A percentile compares a stretch with the other conserved stretches of the same genome.
These are phyloP conservation scores for Fistulinella prunicolor DNA, from an alignment of 768 basidiomycete species.

Conservation along the genomic window DNA sequence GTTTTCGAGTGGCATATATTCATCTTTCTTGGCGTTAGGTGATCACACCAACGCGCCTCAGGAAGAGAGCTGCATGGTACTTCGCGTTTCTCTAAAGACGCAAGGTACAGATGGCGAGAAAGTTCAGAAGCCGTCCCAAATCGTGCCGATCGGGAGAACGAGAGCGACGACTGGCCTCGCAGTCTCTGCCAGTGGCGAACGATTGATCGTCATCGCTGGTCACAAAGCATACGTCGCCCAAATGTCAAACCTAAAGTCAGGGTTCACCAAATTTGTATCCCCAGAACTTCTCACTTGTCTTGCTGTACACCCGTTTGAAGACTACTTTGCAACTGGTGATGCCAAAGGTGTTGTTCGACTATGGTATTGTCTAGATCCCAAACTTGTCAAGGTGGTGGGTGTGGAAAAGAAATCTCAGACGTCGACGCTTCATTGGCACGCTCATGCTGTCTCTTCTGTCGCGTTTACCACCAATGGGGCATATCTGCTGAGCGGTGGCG, in stretches of 20 bases:
- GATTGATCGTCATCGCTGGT: constrained; percentile 72
- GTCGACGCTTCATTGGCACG: constrained; percentile 92
- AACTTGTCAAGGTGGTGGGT: constrained; percentile 48
- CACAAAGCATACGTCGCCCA: constrained; percentile 76
- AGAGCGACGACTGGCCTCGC: constrained; percentile 60
- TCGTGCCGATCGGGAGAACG: constrained; percentile 64
- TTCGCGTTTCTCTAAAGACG: constrained; percentile 59
- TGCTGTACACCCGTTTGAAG: constrained; percentile 83
- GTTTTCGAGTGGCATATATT: not conserved
- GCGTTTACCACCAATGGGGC: constrained; percentile 89
- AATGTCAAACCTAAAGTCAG: constrained; percentile 52
- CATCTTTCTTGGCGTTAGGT: constrained; percentile 13
- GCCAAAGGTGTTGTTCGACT: constrained; percentile 77
- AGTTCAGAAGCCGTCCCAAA: constrained; percentile 45
- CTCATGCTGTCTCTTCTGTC: constrained; percentile 85
- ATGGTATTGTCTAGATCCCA: constrained; percentile 88
- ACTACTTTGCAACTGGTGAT: constrained; percentile 96
- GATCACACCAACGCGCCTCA: constrained; percentile 13
- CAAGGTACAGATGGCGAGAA: constrained; percentile 39
- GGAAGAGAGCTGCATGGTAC: constrained; percentile 48
- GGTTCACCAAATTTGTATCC: constrained; percentile 82
- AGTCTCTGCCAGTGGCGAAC: constrained; percentile 72
- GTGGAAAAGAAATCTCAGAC: constrained; percentile 83
- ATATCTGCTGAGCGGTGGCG: constrained; percentile 90
- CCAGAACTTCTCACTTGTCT: constrained; percentile 80